phyloP scores from a whole-genome alignment of 495 filamentous ascomycete genomes.

The Hypoxylon perforatum region DNA sequence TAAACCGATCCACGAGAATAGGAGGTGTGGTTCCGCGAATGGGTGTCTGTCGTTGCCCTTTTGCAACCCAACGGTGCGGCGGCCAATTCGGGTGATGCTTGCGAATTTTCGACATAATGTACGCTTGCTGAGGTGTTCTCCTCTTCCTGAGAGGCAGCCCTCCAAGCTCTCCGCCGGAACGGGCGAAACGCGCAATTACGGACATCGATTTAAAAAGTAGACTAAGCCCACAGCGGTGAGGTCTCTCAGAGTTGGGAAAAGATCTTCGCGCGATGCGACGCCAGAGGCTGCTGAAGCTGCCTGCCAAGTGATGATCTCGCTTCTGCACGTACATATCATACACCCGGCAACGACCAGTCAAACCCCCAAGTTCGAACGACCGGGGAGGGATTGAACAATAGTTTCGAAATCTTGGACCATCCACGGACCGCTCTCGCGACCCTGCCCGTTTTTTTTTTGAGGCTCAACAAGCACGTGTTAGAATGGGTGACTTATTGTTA shows the following conservation, averaged over 20 bases:
- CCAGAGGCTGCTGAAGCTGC: constrained; percentile 36
- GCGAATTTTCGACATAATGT: constrained; percentile 2
- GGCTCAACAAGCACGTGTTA: constrained; percentile 42
- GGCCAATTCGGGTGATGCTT: constrained; percentile 20
- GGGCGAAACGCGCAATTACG: no score
- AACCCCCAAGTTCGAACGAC: no score
- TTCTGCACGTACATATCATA: constrained; percentile 38
- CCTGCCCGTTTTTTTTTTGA: constrained; percentile 29
- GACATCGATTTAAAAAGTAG: no score
- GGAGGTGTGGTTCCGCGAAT: constrained; percentile 32
- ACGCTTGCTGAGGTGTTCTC: constrained; percentile 26
- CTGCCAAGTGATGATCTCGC: constrained; percentile 43
- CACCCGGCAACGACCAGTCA: constrained; percentile 1
- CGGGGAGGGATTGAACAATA: constrained; percentile 5
- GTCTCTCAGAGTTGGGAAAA: constrained; percentile 27
- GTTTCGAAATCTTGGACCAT: constrained; percentile 7
- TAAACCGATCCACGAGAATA: constrained; percentile 4
- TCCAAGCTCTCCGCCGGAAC: no score
- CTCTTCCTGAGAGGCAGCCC: neutral
- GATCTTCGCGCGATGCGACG: constrained; percentile 37
- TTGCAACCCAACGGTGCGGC: constrained; percentile 7
- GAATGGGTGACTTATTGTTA: neutral
- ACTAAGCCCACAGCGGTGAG: constrained; percentile 25
- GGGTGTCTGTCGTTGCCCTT: neutral
- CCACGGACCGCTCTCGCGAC: constrained; percentile 7